Conservation (phyloP, 2,329 filamentous ascomycete species). For the Tolypocladium amazonense region DNA sequence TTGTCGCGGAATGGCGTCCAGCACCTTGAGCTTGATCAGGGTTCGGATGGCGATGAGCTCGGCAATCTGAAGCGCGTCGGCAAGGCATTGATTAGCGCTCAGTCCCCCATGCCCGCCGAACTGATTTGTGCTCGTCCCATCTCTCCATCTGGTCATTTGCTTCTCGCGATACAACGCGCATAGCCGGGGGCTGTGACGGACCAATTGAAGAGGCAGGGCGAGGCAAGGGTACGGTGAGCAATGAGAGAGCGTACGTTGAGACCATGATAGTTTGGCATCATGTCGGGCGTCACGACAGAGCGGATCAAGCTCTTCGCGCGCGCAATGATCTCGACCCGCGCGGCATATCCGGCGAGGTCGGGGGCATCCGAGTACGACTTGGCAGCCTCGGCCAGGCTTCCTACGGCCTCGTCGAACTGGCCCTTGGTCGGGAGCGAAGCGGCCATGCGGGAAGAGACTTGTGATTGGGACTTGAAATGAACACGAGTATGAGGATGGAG, state of each 20-base stretch:
- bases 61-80: slow-evolving; percentile 12
- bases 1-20: slow-evolving; percentile 15
- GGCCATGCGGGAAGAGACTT: neutral
- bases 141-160: neutral
- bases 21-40: slow-evolving; percentile 18
- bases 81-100: neutral
- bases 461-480: neutral
- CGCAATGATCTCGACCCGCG: slow-evolving; percentile 15
- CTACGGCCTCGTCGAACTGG: slow-evolving; percentile 11
- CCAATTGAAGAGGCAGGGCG: neutral
- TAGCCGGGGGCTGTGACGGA: neutral
- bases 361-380: slow-evolving; percentile 12
- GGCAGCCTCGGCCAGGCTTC: slow-evolving; percentile 7
- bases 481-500: neutral
- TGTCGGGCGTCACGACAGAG: slow-evolving; percentile 15
- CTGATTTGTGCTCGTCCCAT: neutral
- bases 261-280: slow-evolving; percentile 20
- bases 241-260: slow-evolving; percentile 12
- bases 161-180: neutral
- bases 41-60: slow-evolving; percentile 18
- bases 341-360: slow-evolving; percentile 13
- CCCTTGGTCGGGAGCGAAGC: slow-evolving; percentile 10
- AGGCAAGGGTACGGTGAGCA: neutral
- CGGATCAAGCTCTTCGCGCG: slow-evolving; percentile 15
- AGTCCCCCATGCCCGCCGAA: neutral